These are phyloP conservation scores for Biscogniauxia mediterranea DNA, from an alignment of 2,329 filamentous ascomycete genomes.

Conservation along the genomic window DNA sequence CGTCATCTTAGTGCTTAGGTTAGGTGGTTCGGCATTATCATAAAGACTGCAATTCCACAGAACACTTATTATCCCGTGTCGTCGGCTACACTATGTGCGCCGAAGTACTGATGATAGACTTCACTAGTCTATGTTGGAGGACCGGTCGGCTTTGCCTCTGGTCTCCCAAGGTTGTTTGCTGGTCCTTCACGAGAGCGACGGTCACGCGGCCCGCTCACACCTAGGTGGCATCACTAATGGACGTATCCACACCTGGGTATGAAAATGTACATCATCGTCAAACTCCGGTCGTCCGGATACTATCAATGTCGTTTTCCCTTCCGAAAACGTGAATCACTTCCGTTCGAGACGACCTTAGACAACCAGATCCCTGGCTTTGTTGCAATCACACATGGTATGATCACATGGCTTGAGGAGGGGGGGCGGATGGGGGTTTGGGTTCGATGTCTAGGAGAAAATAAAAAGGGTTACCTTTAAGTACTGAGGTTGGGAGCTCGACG, in stretches of 20 bases:
- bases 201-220: constrained; percentile 5
- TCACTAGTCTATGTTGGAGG: constrained; percentile 8
- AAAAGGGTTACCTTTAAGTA: background rate
- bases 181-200: background rate
- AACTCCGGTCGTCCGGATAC: constrained; percentile 12
- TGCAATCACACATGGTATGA: background rate
- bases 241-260: constrained; percentile 8
- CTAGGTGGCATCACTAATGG: constrained; percentile 7
- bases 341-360: background rate
- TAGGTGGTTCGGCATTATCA: constrained; percentile 12
- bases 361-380: background rate
- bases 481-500: background rate
- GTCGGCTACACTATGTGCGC: constrained; percentile 19
- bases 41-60: constrained; percentile 9
- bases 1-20: constrained; percentile 10
- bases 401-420: background rate
- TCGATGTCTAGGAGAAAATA: background rate
- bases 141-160: constrained; percentile 7
- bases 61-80: constrained; percentile 10
- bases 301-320: constrained; percentile 7
- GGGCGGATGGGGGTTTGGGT: no score
- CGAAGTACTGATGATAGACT: constrained; percentile 18
- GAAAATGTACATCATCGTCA: constrained; percentile 5
- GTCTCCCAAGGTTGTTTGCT: constrained; percentile 1
- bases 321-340: constrained; percentile 12